A percentile compares a stretch with the other conserved stretches of the same genome.
Conservation (phyloP, 139 green algal species). For the Haematococcus lacustris region DNA sequence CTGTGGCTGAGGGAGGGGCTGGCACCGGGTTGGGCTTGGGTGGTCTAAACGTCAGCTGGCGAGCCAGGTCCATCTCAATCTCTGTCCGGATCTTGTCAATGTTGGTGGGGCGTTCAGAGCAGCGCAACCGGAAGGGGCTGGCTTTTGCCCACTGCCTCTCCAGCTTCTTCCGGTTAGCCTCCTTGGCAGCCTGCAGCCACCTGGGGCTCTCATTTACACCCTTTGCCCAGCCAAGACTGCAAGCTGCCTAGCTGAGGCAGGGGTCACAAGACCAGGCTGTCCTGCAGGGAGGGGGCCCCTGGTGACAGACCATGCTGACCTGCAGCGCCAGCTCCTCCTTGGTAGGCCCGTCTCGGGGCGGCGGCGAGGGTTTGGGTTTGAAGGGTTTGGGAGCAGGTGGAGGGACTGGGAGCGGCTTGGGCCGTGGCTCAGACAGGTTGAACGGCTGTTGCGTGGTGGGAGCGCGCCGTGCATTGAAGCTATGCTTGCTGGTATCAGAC, state of each 20-base stretch:
- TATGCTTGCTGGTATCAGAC: too few species aligned
- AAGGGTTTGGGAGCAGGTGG: constrained; percentile 27
- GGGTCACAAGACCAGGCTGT: too few species aligned
- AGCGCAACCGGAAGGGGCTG: constrained; percentile 48
- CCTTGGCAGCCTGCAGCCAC: constrained; percentile 34
- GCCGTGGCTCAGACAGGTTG: constrained; percentile 51
- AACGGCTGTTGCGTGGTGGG: constrained; percentile 50
- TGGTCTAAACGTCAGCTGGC: constrained; percentile 34
- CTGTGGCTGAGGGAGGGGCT: constrained; percentile 25
- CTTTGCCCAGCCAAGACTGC: too few species aligned
- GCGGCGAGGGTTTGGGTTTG: constrained; percentile 28
- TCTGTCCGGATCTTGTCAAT: constrained; percentile 46
- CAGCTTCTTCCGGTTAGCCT: constrained; percentile 26
- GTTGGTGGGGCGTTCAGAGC: constrained; percentile 55
- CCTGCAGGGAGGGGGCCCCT: too few species aligned
- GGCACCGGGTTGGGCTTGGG: constrained; percentile 30
- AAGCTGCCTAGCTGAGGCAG: too few species aligned
- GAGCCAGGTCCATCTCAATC: constrained; percentile 39
- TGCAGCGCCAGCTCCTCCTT: constrained; percentile 52
- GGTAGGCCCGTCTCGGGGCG: constrained; percentile 37
- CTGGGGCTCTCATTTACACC: too few species aligned
- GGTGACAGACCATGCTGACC: background rate
- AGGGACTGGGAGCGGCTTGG: constrained; percentile 51
- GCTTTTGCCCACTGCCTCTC: constrained; percentile 16
- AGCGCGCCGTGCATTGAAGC: too few species aligned